These are phyloP conservation scores for Debaryomyces maramus DNA, from an alignment of 805 yeast species.

Conservation along the genomic window DNA sequence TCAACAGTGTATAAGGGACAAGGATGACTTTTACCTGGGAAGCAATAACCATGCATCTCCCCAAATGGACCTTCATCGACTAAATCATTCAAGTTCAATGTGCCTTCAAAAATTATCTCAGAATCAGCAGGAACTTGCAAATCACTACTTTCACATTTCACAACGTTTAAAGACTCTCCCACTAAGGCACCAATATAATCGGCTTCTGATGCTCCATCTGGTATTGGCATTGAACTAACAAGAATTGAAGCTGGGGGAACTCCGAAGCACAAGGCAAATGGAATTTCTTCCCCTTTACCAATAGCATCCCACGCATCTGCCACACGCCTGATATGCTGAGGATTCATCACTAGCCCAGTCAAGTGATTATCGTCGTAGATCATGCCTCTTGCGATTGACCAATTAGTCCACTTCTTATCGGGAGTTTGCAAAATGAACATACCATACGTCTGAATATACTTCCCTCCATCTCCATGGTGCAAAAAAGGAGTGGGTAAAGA, in stretches of 20 bases:
- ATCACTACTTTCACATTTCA: slow-evolving; percentile 21
- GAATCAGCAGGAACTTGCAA: slow-evolving; percentile 22
- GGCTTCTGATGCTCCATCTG: slow-evolving; percentile 18
- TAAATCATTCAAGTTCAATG: slow-evolving; percentile 14
- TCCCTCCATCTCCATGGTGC: slow-evolving; percentile 24
- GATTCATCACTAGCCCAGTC: slow-evolving; percentile 23
- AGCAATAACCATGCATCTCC: slow-evolving; percentile 29
- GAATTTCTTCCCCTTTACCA: slow-evolving; percentile 21
- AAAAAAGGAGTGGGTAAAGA: slow-evolving; percentile 20
- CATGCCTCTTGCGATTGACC: slow-evolving; percentile 30
- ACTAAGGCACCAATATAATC: slow-evolving; percentile 25
- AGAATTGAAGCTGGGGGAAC: slow-evolving; percentile 29
- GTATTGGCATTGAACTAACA: slow-evolving; percentile 23
- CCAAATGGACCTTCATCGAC: slow-evolving; percentile 29
- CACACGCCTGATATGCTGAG: slow-evolving; percentile 24
- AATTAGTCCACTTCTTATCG: slow-evolving; percentile 25
- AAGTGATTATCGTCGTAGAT: slow-evolving; percentile 19
- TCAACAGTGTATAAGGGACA: slow-evolving; percentile 24
- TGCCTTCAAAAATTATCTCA: slow-evolving; percentile 27
- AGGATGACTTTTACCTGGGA: slow-evolving; percentile 20
- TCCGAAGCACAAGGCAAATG: slow-evolving; percentile 24
- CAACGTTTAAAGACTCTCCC: slow-evolving; percentile 24
- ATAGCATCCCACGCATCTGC: slow-evolving; percentile 21
- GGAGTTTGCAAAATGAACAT: slow-evolving; percentile 26
- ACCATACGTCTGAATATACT: slow-evolving; percentile 26